Evolutionary conservation across 2,329 filamentous ascomycete genomes (phyloP).

Genomic region (Ophiostoma triangulosporum): DNA sequence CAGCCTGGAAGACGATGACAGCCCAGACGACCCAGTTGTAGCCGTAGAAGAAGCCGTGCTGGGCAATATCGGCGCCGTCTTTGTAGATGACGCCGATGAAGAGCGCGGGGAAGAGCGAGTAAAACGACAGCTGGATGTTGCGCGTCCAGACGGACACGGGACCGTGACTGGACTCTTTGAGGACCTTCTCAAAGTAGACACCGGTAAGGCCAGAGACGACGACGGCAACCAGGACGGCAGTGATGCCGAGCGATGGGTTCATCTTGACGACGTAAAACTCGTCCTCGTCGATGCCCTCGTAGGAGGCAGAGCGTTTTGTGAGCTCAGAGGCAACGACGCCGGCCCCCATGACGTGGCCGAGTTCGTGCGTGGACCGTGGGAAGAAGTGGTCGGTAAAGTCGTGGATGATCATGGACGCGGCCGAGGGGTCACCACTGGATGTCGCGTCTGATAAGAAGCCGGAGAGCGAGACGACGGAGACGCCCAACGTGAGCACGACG

Average conservation of each 20-base stretch:
- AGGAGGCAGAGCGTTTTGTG: conserved; percentile 64
- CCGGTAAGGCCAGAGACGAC: conserved; percentile 72
- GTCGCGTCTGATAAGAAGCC: conserved; percentile 53
- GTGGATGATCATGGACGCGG: conserved; percentile 40
- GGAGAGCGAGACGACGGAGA: conserved; percentile 75
- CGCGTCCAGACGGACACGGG: conserved; percentile 79
- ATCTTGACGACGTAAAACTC: conserved; percentile 41
- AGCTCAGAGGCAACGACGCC: conserved; percentile 36
- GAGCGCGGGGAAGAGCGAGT: conserved; percentile 80
- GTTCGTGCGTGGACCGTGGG: conserved; percentile 64
- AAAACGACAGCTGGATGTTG: conserved; percentile 89
- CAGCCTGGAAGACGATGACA: conserved; percentile 68
- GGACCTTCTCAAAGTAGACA: conserved; percentile 79
- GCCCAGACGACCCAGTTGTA: conserved; percentile 90
- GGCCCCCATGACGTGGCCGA: conserved; percentile 47
- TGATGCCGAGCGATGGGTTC: conserved; percentile 67
- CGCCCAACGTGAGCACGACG: conserved; percentile 64
- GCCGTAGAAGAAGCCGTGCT: conserved; percentile 83
- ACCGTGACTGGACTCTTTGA: conserved; percentile 62
- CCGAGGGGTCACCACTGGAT: conserved; percentile 17
- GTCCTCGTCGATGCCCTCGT: conserved; percentile 70
- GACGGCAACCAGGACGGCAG: conserved; percentile 66
- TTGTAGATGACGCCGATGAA: conserved; percentile 77
- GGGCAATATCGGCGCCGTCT: conserved; percentile 70
- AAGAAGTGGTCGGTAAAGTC: conserved; percentile 57